phyloP scores from a whole-genome alignment of 1,284 basidiomycete genomes.

The Ceratobasidium sp. region DNA sequence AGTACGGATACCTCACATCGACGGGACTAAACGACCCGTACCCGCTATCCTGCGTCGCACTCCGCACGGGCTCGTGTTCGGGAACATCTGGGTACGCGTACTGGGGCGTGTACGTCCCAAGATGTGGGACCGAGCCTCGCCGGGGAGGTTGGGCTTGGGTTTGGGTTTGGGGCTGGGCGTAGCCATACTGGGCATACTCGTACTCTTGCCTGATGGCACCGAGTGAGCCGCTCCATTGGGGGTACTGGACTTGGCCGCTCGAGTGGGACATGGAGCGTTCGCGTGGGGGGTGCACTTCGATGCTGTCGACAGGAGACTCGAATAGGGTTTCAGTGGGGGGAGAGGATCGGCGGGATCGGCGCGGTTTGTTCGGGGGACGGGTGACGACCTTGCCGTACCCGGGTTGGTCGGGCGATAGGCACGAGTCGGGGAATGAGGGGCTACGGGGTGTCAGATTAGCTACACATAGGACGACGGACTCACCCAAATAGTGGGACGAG shows the following conservation, averaged over 20 bases:
- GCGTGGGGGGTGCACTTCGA: neutral
- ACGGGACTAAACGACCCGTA: conserved; percentile 24
- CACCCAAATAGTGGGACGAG: conserved; percentile 82
- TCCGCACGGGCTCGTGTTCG: conserved; percentile 3
- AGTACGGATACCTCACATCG: conserved; percentile 2
- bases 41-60: conserved; percentile 1
- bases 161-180: neutral
- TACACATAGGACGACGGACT: conserved; percentile 40
- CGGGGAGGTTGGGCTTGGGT: neutral
- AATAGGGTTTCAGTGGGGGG: neutral
- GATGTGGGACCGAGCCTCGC: conserved; percentile 8
- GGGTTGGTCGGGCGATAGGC: conserved; percentile 77
- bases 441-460: conserved; percentile 43
- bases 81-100: neutral
- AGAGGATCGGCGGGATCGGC: conserved; percentile 11
- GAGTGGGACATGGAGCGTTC: neutral
- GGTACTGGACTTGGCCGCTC: neutral
- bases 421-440: conserved; percentile 73
- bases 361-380: conserved; percentile 23
- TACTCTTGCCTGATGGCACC: conserved; percentile 17
- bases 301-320: conserved; percentile 9
- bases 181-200: neutral
- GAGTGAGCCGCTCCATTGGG: neutral
- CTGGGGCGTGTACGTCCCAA: neutral
- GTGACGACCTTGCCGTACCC: conserved; percentile 62